Evolutionary conservation across 2,329 filamentous ascomycete species (phyloP), one percentile per base, ranked within the genome.

Genomic region (Hymenoscyphus repandus): DNA sequence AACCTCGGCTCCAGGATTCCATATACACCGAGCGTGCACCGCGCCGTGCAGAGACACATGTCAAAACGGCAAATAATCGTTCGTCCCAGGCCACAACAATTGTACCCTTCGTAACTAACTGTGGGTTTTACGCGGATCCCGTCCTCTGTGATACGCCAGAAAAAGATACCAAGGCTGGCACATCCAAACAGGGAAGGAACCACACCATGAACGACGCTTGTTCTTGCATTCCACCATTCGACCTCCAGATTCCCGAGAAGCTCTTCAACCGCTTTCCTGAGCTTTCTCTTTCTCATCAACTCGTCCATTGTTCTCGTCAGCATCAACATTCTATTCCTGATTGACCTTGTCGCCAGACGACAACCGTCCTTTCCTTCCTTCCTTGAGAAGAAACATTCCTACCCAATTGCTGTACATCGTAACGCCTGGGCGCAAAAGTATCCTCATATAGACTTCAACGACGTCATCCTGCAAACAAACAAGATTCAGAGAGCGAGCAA

Each of bases 391-490:
- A 41, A 18, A 10, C 30, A 7, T 15, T 33, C 17, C 10, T 45
- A 22, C 20, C 18, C 30, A 32, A 37, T 49, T 34, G 47, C 47
- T 37, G 34, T n/a, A 22, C 45, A 22, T 34, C 32, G 7, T 20
- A 47, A 22, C 36, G 30, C 22, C 47, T 54, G 47, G 52, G 52
- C 52, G 17, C 47, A 43, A 49, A 20, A 33, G 22, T 40, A 45
- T 46, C 50, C 33, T 33, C 47, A 36, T 48, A 18, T 42, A 37
- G 30, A 38, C 47, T 20, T 48, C 47, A 27, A 42, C 18, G 52
- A 50, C 51, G 49, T 51, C 51, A 54, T 48, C 34, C 40, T 44
- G 30, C 32, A 6, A 46, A 44, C 36, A 49, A 48, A 53, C 20
- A 46, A 48, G 42, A 27, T 27, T n/a, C 22, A 27, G 7, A 27